A percentile compares a stretch with the other conserved stretches of the same genome.
These are phyloP conservation scores for Sistotremastrum suecicum DNA, from an alignment of 768 basidiomycete species.

Conservation along the genomic window DNA sequence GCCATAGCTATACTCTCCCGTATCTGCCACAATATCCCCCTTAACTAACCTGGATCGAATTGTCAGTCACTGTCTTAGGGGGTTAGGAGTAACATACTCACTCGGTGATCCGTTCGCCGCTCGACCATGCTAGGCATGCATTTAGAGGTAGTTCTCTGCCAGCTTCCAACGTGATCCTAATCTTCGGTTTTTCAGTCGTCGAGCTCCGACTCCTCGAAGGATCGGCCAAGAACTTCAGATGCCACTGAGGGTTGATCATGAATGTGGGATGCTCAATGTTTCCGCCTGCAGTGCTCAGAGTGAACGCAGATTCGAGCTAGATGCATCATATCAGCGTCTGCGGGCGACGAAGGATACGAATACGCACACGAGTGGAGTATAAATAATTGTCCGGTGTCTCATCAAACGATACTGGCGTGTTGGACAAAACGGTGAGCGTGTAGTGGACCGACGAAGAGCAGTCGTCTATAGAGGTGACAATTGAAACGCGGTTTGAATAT, in stretches of 20 bases:
- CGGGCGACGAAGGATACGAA: no score
- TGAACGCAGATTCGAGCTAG: constrained; percentile 50
- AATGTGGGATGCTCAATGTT: constrained; percentile 69
- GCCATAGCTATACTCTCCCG: constrained; percentile 75
- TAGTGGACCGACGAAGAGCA: constrained; percentile 45
- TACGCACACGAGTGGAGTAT: constrained; percentile 1
- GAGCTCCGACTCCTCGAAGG: not conserved
- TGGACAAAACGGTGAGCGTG: constrained; percentile 48
- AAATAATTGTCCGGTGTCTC: constrained; percentile 1
- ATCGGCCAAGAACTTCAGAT: constrained; percentile 38
- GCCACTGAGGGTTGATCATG: constrained; percentile 86
- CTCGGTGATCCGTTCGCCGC: constrained; percentile 63
- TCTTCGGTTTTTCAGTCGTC: not conserved
- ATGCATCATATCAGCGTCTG: not conserved
- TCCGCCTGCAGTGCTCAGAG: constrained; percentile 66
- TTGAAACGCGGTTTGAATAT: constrained; percentile 21
- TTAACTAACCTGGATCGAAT: constrained; percentile 31
- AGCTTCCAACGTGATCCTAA: constrained; percentile 32
- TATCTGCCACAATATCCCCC: constrained; percentile 57
- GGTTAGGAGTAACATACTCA: constrained; percentile 23
- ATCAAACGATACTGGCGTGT: constrained; percentile 16
- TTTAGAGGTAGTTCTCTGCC: constrained; percentile 61
- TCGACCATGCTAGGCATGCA: constrained; percentile 57
- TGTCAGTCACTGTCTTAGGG: not conserved
- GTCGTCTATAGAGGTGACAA: constrained; percentile 62